Evolutionary conservation across 2,329 filamentous ascomycete genomes (phyloP), one percentile per base, ranked within the genome.

Genomic region (Scleromitrula shiraiana): DNA sequence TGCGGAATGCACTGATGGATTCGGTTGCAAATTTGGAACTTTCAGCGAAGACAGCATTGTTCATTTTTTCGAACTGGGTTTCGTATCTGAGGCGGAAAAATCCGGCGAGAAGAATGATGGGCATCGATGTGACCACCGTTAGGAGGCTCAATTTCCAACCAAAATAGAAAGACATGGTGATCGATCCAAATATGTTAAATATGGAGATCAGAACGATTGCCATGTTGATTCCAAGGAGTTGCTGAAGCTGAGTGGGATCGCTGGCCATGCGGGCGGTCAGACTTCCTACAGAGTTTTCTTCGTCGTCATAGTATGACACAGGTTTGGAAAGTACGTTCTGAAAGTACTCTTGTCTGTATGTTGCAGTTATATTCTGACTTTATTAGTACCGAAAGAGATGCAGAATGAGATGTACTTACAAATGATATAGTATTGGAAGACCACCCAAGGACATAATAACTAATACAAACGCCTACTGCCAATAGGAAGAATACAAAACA

Each of bases 71-170:
- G 41, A 82, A 77, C 48, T 75, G 69, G 10, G 70, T 64, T 58
- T 78, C 76, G 26, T 75, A 69, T n/a, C 70, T 65, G 37, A 80
- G 65, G 12, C 76, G 68, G 53, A 72, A 64, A 50, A 71, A 78
- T 9, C 56, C 53, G 6, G 52, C 71, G 4, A 64, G 54, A 8
- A 78, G 64, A 5, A 77, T 70, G 7, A 73, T 64, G 1, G 76
- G 76, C 49, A 77, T 62, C 0, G 70, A 68, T 2, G 83, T 77
- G 56, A 78, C 83, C 8, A 80, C 68, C 0, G 77, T 75, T 0
- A 90, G 79, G 0, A 88, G 67, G 0, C 82, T 78, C 7, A 91
- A 71, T 62, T 88, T 89, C 86, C 86, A 90, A 1, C 83, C 82
- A 60, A 83, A 88, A 4, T 74, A 70, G 57, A 87, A 88, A 1